These are phyloP conservation scores for Fusarium ambrosium DNA, from an alignment of 2,329 filamentous ascomycete genomes.

Conservation along the genomic window DNA sequence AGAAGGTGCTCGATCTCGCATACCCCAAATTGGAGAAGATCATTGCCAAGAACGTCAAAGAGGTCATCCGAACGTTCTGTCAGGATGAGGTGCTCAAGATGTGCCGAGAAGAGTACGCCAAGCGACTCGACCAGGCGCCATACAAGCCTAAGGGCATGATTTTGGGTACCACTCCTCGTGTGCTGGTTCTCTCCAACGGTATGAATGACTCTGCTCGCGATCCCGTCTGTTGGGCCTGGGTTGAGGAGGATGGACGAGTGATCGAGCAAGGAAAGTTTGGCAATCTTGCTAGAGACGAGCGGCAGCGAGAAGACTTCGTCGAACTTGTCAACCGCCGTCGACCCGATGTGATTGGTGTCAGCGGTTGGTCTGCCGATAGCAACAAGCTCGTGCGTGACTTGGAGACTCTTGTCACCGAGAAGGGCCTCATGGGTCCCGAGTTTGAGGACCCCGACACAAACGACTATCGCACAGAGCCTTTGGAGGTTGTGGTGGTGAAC, in stretches of 20 bases:
- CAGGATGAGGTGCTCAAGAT: slow-evolving; percentile 91
- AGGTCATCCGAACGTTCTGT: slow-evolving; percentile 92
- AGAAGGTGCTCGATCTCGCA: slow-evolving; percentile 85
- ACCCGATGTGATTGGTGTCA: slow-evolving; percentile 91
- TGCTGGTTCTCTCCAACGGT: slow-evolving; percentile 89
- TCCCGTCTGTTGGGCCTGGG: slow-evolving; percentile 89
- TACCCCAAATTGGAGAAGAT: slow-evolving; percentile 85
- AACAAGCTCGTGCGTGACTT: slow-evolving; percentile 86
- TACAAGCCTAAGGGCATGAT: slow-evolving; percentile 96
- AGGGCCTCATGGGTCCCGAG: slow-evolving; percentile 82
- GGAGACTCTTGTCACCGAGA: slow-evolving; percentile 81
- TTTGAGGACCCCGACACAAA: slow-evolving; percentile 84
- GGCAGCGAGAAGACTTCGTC: slow-evolving; percentile 77
- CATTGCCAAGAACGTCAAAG: slow-evolving; percentile 93
- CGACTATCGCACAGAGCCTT: slow-evolving; percentile 80
- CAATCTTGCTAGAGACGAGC: slow-evolving; percentile 80
- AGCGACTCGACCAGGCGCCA: slow-evolving; percentile 93
- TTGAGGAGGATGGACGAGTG: slow-evolving; percentile 92
- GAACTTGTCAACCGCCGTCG: slow-evolving; percentile 83
- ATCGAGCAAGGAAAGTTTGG: slow-evolving; percentile 89
- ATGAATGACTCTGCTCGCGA: slow-evolving; percentile 80
- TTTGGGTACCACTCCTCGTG: slow-evolving; percentile 87
- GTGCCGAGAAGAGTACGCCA: slow-evolving; percentile 89
- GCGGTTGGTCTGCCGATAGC: slow-evolving; percentile 89
- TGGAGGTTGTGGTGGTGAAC: slow-evolving; percentile 93